Base-by-base conservation (phyloP, 164 flowering plant species). In the Magnolia officinalis region DNA sequence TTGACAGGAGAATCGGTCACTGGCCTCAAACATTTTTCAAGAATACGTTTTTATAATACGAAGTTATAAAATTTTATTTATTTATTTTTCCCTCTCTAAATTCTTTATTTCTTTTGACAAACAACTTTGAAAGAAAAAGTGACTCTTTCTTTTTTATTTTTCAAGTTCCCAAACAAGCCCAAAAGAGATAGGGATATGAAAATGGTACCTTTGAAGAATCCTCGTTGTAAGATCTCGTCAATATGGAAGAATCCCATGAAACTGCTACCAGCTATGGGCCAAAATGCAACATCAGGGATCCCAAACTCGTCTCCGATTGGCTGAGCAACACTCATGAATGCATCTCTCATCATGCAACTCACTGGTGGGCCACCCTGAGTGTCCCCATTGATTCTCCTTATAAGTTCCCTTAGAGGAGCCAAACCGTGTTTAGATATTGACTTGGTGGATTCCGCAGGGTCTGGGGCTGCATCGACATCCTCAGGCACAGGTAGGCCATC, bases 211-310 rank as follows among this genome's bases (percentile, higher is more conserved):
- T 86, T 82, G 20, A 88, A 81, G 14, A 70, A 50, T 5, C 90
- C 91, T 65, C 72, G 59, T 9, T 75, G 75, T 4, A 83, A 19
- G 8, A 88, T 85, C 16, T 72, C 61, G 0, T 51, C 65, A 72
- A 72, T 85, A 0, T 85, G 84, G 2, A 72, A 6, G 49, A 82
- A 81, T 0, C 78, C 86, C 85, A 87, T 66, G 71, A 82, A 80
- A 2, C 87, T 88, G 78, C 87, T 86, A 2, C 83, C 93, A 61
- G 85, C 80, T 0, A 83, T 59, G 1, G 91, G 83, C 85, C 86
- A 87, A 4, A 87, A 76, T 10, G 77, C 6, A 0, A 82, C 85
- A 1, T 69, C 77, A 0, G 87, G 90, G 23, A 90, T 61, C 20
- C 82, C 83, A 0, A 87, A 45, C 50, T 86, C 80, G 2, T 86